Evolutionary conservation across 1,284 basidiomycete genomes (phyloP).

Genomic region (Microbotryum violaceum): DNA sequence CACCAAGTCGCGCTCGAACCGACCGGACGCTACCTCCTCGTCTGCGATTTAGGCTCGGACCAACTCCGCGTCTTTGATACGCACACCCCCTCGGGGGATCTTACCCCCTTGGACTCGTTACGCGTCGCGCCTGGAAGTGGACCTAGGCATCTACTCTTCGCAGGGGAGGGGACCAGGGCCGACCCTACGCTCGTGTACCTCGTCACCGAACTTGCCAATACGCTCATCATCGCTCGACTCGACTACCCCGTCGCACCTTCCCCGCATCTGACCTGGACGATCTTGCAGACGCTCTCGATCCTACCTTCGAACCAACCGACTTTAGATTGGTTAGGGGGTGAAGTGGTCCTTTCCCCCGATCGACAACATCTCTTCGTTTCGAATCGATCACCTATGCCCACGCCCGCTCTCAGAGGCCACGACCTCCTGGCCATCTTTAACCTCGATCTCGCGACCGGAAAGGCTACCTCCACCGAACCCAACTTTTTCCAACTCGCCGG

Average conservation of each 20-base stretch:
- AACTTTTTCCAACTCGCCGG: conserved; percentile 10
- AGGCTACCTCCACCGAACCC: background rate
- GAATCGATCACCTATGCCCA: conserved; percentile 24
- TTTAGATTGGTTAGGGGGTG: conserved; percentile 22
- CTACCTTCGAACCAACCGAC: conserved; percentile 8
- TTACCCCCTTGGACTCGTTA: conserved; percentile 1
- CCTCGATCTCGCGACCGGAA: conserved; percentile 8
- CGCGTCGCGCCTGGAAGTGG: conserved; percentile 12
- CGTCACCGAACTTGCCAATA: conserved; percentile 20
- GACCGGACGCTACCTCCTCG: conserved; percentile 15
- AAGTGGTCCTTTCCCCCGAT: conserved; percentile 12
- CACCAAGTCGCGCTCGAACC: conserved; percentile 28
- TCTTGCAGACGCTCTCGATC: conserved; percentile 5
- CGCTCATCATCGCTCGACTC: conserved; percentile 13
- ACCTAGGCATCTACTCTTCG: conserved; percentile 24
- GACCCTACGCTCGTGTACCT: conserved; percentile 22
- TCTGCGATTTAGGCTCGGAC: conserved; percentile 25
- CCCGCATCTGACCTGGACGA: conserved; percentile 2
- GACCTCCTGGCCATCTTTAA: conserved; percentile 22
- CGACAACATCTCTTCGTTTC: conserved; percentile 16
- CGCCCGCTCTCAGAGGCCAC: background rate
- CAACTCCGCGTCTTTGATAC: conserved; percentile 12
- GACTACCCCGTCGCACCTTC: conserved; percentile 3
- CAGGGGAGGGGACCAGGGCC: background rate
- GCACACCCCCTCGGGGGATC: background rate